Base-by-base conservation (phyloP, 495 filamentous ascomycete genomes). In the Aspergillus kassunensis region DNA sequence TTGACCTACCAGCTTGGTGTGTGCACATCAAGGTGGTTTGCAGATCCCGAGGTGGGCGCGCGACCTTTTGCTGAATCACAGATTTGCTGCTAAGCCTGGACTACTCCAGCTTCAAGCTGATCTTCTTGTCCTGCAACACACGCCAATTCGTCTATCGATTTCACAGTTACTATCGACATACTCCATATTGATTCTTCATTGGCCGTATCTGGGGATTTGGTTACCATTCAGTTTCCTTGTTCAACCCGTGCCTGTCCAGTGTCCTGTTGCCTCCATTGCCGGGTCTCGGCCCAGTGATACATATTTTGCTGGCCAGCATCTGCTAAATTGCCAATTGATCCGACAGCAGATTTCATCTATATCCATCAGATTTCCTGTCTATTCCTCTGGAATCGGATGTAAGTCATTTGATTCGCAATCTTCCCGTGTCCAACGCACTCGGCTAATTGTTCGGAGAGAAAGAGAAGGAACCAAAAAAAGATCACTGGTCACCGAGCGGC, bases 1-100 rank as follows among this genome's bases (percentile, higher is more conserved):
- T 35, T 46, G 29, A 30, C 44, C 53, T 44, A 30, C 46, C 36
- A 44, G 37, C 19, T 29, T 18, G 30, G 46, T 49, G 46, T 23
- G 27, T 34, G 33, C 42, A 37, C 25, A 11, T 42, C 20, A 20
- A 37, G 33, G 49, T 36, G 37, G 49, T 36, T 40, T 53, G 55
- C 45, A 53, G 55, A 57, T 57, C 55, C 44, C 49, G 48, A 43
- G 43, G 49, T 30, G 54, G 45, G 35, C 31, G 48, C 44, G 40
- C 49, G 44, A 37, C n/a, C 33, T 36, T 46, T n/a, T 34, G 44
- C 44, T 46, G 44, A 46, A 46, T 15, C 27, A 16, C 43, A 30
- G 24, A 27, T 33, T 39, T 36, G 21, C 18, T 41, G 16, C 50
- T 12, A 44, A 45, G 50, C 33, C n/a, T 33, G 31, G 21, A 24